A percentile compares a stretch with the other conserved stretches of the same genome.
Evolutionary conservation across 306 rosid species (phyloP).

Genomic region (peach (Prunus persica)): Prunus_persica_NCBIv2 NC_034011.1:25956001-25956500

Average conservation of each 20-base stretch:
- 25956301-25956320: slow-evolving; percentile 64
- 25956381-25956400: background rate
- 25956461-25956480: background rate
- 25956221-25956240: no score
- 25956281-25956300: slow-evolving; percentile 74
- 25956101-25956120: background rate
- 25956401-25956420: background rate
- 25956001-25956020: no score
- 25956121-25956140: slow-evolving; percentile 14
- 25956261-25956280: slow-evolving; percentile 72
- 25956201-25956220: background rate
- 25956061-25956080: slow-evolving; percentile 5
- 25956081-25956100: slow-evolving; percentile 18
- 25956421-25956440: background rate
- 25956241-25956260: slow-evolving; percentile 36
- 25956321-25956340: background rate
- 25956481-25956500: background rate
- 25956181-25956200: background rate
- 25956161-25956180: slow-evolving; percentile 5
- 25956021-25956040: background rate
- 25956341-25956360: background rate
- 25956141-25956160: slow-evolving; percentile 13
- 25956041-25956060: background rate
- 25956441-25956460: background rate
- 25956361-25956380: background rate